Conservation (phyloP, 139 green algal species). For the Parachlorella kessleri region DNA sequence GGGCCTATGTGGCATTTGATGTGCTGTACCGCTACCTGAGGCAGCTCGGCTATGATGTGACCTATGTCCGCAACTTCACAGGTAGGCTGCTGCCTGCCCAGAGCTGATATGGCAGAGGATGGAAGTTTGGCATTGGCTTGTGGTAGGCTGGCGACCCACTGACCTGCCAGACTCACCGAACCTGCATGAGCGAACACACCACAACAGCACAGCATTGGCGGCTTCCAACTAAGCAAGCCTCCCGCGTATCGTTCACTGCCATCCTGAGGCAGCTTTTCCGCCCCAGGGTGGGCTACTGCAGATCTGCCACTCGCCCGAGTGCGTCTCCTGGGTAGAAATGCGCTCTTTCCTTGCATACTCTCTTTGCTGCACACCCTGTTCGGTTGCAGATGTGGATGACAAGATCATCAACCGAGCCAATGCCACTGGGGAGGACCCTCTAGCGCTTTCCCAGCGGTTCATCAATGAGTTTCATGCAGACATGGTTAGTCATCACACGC, state of each 20-base stretch:
- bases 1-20: constrained; percentile 96
- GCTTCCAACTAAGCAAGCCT: too few relatives aligned
- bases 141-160: too few relatives aligned
- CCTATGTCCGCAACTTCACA: constrained; percentile 72
- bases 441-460: constrained; percentile 76
- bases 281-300: too few relatives aligned
- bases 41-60: constrained; percentile 72
- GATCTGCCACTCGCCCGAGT: too few relatives aligned
- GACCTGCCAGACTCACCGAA: too few relatives aligned
- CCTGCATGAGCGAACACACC: too few relatives aligned
- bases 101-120: neutral
- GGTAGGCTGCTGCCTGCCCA: constrained; percentile 1
- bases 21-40: constrained; percentile 83
- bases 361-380: too few relatives aligned
- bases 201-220: too few relatives aligned
- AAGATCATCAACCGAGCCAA: constrained; percentile 96
- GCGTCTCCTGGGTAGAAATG: too few relatives aligned
- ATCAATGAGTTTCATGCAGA: constrained; percentile 94
- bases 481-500: constrained; percentile 67
- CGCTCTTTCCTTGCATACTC: too few relatives aligned
- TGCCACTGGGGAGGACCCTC: constrained; percentile 70
- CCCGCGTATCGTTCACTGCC: too few relatives aligned
- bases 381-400: constrained; percentile 93
- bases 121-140: neutral
- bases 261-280: too few relatives aligned